phyloP scores from a whole-genome alignment of 2,329 filamentous ascomycete genomes.

The Colletotrichum australisinense region DNA sequence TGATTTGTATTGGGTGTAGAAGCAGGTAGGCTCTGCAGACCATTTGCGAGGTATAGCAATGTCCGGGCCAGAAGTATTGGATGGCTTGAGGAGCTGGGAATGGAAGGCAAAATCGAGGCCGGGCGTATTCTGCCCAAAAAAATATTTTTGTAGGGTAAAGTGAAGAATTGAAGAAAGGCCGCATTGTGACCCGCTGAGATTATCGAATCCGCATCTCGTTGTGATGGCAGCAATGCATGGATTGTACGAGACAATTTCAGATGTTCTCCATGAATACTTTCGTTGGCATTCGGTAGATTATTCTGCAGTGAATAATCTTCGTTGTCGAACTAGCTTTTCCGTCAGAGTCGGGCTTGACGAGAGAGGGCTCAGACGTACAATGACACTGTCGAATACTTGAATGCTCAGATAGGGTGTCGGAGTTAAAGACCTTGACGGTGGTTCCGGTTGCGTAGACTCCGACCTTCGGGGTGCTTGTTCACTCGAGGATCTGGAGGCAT shows the following conservation, averaged over 20 bases:
- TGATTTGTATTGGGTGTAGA: constrained; percentile 40
- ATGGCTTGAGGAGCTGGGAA: background rate
- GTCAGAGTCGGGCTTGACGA: too few species aligned
- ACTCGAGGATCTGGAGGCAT: background rate
- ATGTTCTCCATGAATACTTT: background rate
- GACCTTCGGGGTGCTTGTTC: background rate
- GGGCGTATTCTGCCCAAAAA: background rate
- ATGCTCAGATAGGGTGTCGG: background rate
- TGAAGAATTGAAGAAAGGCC: background rate
- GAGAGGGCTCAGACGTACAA: background rate
- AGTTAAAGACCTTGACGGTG: background rate
- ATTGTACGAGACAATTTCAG: too few species aligned
- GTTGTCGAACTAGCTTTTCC: too few species aligned
- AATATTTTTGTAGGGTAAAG: background rate
- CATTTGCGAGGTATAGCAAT: constrained; percentile 4
- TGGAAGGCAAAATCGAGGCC: background rate
- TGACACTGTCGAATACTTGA: background rate
- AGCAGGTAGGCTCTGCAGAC: constrained; percentile 17
- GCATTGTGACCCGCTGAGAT: background rate
- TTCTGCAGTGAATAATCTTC: too few species aligned
- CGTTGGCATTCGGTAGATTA: too few species aligned
- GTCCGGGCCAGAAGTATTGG: background rate
- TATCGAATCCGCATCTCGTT: background rate
- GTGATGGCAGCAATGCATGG: background rate
- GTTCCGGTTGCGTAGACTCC: background rate